phyloP scores from a whole-genome alignment of 306 rosid genomes.

The Lotus japonicus region DNA sequence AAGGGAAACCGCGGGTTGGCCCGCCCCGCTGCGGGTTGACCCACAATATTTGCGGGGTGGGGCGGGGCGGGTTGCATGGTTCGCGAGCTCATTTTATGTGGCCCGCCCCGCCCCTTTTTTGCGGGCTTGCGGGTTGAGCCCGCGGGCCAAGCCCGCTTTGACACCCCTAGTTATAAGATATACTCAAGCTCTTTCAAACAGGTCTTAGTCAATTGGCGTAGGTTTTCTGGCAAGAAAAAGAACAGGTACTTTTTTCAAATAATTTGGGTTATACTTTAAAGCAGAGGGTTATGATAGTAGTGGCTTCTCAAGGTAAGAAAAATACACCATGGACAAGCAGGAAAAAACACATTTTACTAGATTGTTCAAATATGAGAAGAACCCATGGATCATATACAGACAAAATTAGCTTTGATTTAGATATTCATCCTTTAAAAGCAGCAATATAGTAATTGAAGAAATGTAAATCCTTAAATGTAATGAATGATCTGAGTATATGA shows the following conservation, averaged over 20 bases:
- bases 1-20: no score
- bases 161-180: no score
- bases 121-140: no score
- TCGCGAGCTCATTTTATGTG: no score
- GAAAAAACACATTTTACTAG: slow-evolving; percentile 9
- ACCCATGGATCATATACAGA: background rate
- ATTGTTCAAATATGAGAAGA: background rate
- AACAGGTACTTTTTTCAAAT: background rate
- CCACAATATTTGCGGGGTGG: no score
- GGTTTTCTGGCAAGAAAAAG: background rate
- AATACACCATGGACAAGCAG: slow-evolving; percentile 10
- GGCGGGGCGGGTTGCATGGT: no score
- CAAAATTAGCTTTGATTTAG: background rate
- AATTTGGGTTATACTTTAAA: background rate
- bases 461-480: background rate
- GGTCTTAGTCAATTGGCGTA: background rate
- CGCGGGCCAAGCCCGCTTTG: no score
- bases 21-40: no score
- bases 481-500: background rate
- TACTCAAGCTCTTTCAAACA: no score
- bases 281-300: background rate
- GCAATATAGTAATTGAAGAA: background rate
- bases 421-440: background rate
- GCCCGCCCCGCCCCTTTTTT: no score
- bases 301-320: slow-evolving; percentile 5